These are phyloP conservation scores for Massarina eburnea DNA, from an alignment of 2,329 filamentous ascomycete species.

Conservation along the genomic window DNA sequence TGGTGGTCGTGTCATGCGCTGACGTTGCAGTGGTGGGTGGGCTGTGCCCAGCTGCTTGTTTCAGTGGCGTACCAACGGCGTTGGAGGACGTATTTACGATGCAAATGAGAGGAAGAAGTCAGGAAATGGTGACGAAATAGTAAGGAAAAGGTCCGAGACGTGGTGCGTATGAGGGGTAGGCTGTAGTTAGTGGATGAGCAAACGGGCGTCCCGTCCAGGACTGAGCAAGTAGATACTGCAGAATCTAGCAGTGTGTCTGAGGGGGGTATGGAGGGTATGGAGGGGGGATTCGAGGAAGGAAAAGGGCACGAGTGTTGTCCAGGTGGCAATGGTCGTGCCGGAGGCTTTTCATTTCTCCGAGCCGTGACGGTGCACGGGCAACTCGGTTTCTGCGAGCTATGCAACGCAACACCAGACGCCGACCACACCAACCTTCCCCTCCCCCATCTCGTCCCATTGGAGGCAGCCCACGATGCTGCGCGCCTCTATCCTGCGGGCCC, in stretches of 20 bases:
- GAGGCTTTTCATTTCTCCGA: conserved; percentile 4
- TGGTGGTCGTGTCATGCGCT: conserved; percentile 32
- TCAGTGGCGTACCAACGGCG: conserved; percentile 9
- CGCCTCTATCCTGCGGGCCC: conserved; percentile 54
- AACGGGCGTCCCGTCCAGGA: too few species aligned
- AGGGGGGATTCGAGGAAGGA: too few species aligned
- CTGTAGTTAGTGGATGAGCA: too few species aligned
- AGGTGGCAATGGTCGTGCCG: too few species aligned
- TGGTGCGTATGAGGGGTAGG: too few species aligned
- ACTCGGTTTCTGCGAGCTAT: conserved; percentile 15
- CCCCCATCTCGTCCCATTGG: conserved; percentile 27
- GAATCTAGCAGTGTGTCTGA: neutral
- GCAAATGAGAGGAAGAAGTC: conserved; percentile 1
- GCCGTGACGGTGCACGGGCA: conserved; percentile 3
- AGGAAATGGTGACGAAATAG: neutral
- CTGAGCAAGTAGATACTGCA: neutral
- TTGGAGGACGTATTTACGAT: conserved; percentile 2
- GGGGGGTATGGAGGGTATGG: neutral
- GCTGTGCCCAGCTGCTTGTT: conserved; percentile 20
- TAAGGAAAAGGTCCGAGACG: neutral
- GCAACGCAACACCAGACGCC: conserved; percentile 12
- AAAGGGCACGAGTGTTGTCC: too few species aligned
- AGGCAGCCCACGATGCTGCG: conserved; percentile 58
- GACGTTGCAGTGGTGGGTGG: conserved; percentile 26
- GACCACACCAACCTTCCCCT: conserved; percentile 13